phyloP scores from a whole-genome alignment of 2,329 filamentous ascomycete genomes.

The Epichloe uncinata region DNA sequence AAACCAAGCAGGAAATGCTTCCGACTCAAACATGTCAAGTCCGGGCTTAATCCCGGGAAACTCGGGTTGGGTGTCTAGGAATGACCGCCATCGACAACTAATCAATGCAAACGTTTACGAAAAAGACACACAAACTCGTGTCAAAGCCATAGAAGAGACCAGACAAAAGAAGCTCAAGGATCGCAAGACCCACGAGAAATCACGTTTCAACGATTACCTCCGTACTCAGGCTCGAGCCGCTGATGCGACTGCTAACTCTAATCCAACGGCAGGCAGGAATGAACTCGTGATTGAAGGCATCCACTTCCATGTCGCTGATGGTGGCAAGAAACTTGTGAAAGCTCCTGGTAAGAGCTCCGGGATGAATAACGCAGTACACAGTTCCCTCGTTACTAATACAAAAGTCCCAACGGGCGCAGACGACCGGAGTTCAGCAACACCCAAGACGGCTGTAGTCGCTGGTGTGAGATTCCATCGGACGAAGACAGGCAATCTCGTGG shows the following conservation, averaged over 20 bases:
- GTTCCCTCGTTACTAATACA: background rate
- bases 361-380: background rate
- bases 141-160: slow-evolving; percentile 60
- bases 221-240: slow-evolving; percentile 14
- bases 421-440: slow-evolving; percentile 50
- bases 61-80: slow-evolving; percentile 52
- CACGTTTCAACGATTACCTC: slow-evolving; percentile 33
- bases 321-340: slow-evolving; percentile 72
- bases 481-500: slow-evolving; percentile 77
- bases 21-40: slow-evolving; percentile 24
- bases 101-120: slow-evolving; percentile 73
- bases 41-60: slow-evolving; percentile 18
- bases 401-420: background rate
- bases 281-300: slow-evolving; percentile 60
- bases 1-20: slow-evolving; percentile 29
- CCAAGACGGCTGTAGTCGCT: slow-evolving; percentile 58
- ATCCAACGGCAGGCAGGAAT: slow-evolving; percentile 27
- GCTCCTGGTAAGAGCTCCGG: slow-evolving; percentile 42
- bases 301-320: slow-evolving; percentile 57
- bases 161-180: slow-evolving; percentile 41
- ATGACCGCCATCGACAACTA: slow-evolving; percentile 65
- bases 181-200: slow-evolving; percentile 44
- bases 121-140: slow-evolving; percentile 54
- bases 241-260: slow-evolving; percentile 12
- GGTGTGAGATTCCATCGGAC: slow-evolving; percentile 76